Percentiles rank a stretch among this genome's conserved stretches.
Evolutionary conservation across 1,284 basidiomycete species (phyloP).

Genomic region (Coriolopsis trogii): DNA sequence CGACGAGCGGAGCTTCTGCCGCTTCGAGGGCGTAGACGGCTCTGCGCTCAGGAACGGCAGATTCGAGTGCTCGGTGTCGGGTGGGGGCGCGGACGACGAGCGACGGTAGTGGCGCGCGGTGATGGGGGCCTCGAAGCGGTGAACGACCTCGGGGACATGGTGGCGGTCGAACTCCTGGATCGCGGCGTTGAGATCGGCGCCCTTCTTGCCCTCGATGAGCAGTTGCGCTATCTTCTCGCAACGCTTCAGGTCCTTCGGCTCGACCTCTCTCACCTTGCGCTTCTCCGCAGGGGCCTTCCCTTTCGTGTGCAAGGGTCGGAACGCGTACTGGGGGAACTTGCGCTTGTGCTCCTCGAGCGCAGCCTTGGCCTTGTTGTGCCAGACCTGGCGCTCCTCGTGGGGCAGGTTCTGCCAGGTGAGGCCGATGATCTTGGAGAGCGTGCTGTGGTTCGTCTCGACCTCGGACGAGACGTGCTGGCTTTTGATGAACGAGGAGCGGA

Average conservation of each 20-base stretch:
- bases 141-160: conserved; percentile 65
- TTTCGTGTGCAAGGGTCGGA: conserved; percentile 62
- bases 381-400: conserved; percentile 67
- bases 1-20: conserved; percentile 33
- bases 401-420: conserved; percentile 75
- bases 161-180: conserved; percentile 74
- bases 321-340: conserved; percentile 72
- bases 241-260: conserved; percentile 69
- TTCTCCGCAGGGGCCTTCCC: conserved; percentile 47
- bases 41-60: conserved; percentile 29
- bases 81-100: conserved; percentile 49
- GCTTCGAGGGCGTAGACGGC: conserved; percentile 22
- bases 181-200: conserved; percentile 65
- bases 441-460: conserved; percentile 83
- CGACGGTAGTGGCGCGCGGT: conserved; percentile 62
- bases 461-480: conserved; percentile 74
- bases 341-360: conserved; percentile 69
- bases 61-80: conserved; percentile 36
- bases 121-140: conserved; percentile 72
- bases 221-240: conserved; percentile 80
- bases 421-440: conserved; percentile 53
- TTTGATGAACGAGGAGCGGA: conserved; percentile 86
- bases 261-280: conserved; percentile 66
- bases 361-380: conserved; percentile 67
- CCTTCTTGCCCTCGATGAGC: conserved; percentile 74